Evolutionary conservation across 2,329 filamentous ascomycete species (phyloP), one percentile per base, ranked within the genome.

Genomic region (Apiospora sp.): DNA sequence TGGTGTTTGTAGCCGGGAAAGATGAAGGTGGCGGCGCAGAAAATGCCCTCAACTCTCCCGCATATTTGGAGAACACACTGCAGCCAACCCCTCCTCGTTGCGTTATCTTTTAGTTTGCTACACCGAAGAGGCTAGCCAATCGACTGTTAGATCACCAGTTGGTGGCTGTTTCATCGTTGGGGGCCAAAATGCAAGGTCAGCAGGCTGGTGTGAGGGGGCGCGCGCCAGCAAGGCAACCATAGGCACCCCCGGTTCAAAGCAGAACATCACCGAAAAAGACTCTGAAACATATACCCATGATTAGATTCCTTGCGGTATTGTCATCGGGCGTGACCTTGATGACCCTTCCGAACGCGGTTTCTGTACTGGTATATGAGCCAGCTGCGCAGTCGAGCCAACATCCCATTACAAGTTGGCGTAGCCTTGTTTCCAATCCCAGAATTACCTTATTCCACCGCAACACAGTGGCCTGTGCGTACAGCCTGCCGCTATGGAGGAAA

Each of bases 181-280:
- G 51, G 27, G 27, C 51, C 51, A 27, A 58, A 19, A 58, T 58
- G 51, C 51, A 58, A 14, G 8, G 27, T 58, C 27, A 34, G 51
- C 51, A 58, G 24, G 30, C 13, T 8, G 8, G 51, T 16, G 27
- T 3, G 51, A 58, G 24, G 24, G 49, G 51, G 24, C 24, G 51
- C 51, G 14, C 51, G 0, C 14, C 51, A 19, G 30, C 51, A 14
- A 58, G 51, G 27, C 27, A 8, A 34, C 24, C 24, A 30, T 14
- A 7, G 27, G 27, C 27, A 34, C 1, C 27, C 14, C 5, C 14
- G 4, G 14, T 34, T 8, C 27, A 58, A 3, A 30, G 14, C 51
- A 10, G 6, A 34, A 6, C 1, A 16, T 19, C 1, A 16, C 1
- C 0, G 3, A 16, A 19, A 16, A 1, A 2, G 8, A 34, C 12